Percentiles rank a stretch among this genome's conserved stretches.
Conservation (phyloP, 352 stramenopile species). For the Globisporangium nagaii region DNA sequence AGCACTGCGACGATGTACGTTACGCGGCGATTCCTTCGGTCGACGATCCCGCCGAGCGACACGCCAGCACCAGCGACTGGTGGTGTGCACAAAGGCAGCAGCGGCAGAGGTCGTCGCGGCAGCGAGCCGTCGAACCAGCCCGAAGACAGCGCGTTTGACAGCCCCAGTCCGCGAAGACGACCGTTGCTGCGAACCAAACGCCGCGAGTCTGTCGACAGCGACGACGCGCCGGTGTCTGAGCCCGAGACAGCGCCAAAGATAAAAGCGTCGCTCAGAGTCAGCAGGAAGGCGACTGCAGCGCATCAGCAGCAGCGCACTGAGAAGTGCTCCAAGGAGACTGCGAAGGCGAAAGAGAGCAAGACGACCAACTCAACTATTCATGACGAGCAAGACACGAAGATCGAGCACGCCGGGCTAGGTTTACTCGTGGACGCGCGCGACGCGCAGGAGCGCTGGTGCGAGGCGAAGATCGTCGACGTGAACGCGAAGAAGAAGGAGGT, state of each 20-base stretch:
- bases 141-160: neutral
- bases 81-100: neutral
- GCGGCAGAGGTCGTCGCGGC: neutral
- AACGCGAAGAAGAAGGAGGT: slow-evolving; percentile 25
- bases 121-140: neutral
- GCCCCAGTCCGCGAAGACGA: slow-evolving; percentile 2
- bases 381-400: neutral
- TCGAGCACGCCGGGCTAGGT: slow-evolving; percentile 22
- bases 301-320: neutral
- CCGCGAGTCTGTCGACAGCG: neutral
- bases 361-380: neutral
- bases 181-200: neutral
- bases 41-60: slow-evolving; percentile 27
- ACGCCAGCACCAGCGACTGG: neutral
- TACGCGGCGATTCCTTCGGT: slow-evolving; percentile 51
- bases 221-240: slow-evolving; percentile 7
- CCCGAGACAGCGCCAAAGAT: slow-evolving; percentile 17
- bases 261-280: slow-evolving; percentile 5
- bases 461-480: slow-evolving; percentile 54
- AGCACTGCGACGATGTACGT: slow-evolving; percentile 40
- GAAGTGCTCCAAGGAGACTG: neutral
- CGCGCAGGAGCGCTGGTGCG: slow-evolving; percentile 42
- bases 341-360: neutral
- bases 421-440: slow-evolving; percentile 61
- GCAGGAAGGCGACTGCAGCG: neutral